phyloP scores from a whole-genome alignment of 2,329 filamentous ascomycete species.

The Ophiosphaerella narmari region DNA sequence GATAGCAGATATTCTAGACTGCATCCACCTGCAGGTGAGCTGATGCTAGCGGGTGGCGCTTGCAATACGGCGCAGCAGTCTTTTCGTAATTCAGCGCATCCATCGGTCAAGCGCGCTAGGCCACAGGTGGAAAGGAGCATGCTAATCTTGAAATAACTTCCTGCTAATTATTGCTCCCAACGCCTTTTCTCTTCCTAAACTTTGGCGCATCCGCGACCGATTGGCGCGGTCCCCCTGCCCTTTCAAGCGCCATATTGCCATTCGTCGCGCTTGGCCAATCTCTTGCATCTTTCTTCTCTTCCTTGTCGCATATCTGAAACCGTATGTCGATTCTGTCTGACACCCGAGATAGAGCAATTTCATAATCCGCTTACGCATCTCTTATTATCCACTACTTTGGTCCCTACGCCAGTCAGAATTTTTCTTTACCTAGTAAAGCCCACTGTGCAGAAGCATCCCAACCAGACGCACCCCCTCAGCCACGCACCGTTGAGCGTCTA shows the following conservation, averaged over 20 bases:
- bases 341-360: slow-evolving; percentile 1
- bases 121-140: slow-evolving; percentile 23
- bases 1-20: not conserved
- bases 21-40: slow-evolving; percentile 8
- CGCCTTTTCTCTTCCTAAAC: slow-evolving; percentile 1
- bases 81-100: slow-evolving; percentile 34
- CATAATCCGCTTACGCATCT: not conserved
- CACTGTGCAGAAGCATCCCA: not conserved
- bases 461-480: not conserved
- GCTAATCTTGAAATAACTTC: slow-evolving; percentile 34
- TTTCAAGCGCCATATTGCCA: not conserved
- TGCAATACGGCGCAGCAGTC: slow-evolving; percentile 21
- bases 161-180: slow-evolving; percentile 32
- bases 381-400: not conserved
- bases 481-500: not conserved
- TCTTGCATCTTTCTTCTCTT: slow-evolving; percentile 14
- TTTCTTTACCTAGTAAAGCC: too few species aligned
- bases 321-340: not conserved
- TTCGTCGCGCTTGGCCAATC: not conserved
- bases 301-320: slow-evolving; percentile 15
- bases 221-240: not conserved
- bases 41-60: slow-evolving; percentile 18
- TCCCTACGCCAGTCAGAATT: not conserved
- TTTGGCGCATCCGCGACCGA: slow-evolving; percentile 1
- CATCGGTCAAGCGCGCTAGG: slow-evolving; percentile 30